phyloP scores from a whole-genome alignment of 352 stramenopile species.

The Phytophthora capsici region DNA sequence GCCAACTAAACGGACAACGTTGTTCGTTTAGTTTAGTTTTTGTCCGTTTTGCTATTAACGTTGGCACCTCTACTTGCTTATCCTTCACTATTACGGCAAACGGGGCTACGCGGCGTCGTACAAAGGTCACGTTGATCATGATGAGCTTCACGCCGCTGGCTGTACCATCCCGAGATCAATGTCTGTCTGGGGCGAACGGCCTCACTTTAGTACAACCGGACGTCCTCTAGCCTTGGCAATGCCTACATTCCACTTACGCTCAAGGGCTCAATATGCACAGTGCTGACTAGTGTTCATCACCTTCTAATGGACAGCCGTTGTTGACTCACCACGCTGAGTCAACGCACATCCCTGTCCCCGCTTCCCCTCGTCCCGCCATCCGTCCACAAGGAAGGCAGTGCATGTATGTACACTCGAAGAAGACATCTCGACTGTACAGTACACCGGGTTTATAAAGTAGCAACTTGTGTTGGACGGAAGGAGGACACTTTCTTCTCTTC shows the following conservation, averaged over 20 bases:
- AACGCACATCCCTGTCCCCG: constrained; percentile 17
- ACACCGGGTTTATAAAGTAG: too few species aligned
- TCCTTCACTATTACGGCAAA: constrained; percentile 13
- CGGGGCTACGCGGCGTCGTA: neutral
- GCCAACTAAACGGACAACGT: too few species aligned
- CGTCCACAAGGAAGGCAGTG: constrained; percentile 3
- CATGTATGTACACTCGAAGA: too few species aligned
- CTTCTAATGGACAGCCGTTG: constrained; percentile 11
- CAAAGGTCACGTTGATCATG: constrained; percentile 12
- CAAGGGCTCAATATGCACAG: constrained; percentile 8
- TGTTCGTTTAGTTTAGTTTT: too few species aligned
- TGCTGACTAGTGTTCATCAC: constrained; percentile 25
- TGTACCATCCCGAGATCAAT: constrained; percentile 18
- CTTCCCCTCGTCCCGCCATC: constrained; percentile 21
- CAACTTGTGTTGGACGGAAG: neutral
- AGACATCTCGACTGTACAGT: too few species aligned
- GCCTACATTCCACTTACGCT: too few species aligned
- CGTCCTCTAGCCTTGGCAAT: neutral
- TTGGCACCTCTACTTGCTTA: too few species aligned
- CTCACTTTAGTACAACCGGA: constrained; percentile 1
- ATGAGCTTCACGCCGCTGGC: constrained; percentile 6
- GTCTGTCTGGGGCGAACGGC: constrained; percentile 20
- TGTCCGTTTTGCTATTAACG: too few species aligned
- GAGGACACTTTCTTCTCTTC: neutral
- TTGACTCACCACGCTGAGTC: constrained; percentile 34